Conservation (phyloP, 2,329 filamentous ascomycete species). For the Hortaea werneckii region DNA sequence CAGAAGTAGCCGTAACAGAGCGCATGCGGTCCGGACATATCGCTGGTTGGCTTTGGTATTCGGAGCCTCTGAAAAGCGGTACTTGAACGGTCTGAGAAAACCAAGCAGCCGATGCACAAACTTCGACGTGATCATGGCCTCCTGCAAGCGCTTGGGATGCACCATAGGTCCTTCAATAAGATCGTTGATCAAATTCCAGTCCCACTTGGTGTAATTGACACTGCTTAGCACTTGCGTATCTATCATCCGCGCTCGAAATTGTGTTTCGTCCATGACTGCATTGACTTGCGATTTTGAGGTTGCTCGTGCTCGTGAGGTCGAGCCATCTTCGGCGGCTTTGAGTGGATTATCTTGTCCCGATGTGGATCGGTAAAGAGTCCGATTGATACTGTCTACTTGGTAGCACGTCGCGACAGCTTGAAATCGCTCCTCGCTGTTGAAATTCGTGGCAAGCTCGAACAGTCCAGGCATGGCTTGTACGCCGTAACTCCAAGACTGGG, state of each 20-base stretch:
- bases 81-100: slow-evolving; percentile 95
- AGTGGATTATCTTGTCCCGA: slow-evolving; percentile 22
- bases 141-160: slow-evolving; percentile 83
- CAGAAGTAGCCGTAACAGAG: slow-evolving; percentile 74
- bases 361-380: slow-evolving; percentile 75
- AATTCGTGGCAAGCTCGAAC: slow-evolving; percentile 64
- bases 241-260: slow-evolving; percentile 53
- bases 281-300: slow-evolving; percentile 47
- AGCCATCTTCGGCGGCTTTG: slow-evolving; percentile 21
- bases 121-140: slow-evolving; percentile 88
- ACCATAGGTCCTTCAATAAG: slow-evolving; percentile 88
- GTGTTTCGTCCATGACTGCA: slow-evolving; percentile 51
- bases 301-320: slow-evolving; percentile 31
- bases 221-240: slow-evolving; percentile 82
- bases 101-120: slow-evolving; percentile 91
- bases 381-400: slow-evolving; percentile 94
- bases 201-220: slow-evolving; percentile 90
- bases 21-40: slow-evolving; percentile 82
- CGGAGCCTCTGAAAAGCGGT: slow-evolving; percentile 79
- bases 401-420: slow-evolving; percentile 85
- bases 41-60: slow-evolving; percentile 91
- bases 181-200: slow-evolving; percentile 85
- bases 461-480: slow-evolving; percentile 83
- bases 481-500: slow-evolving; percentile 68
- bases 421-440: slow-evolving; percentile 62